Base-by-base conservation (phyloP, 23 red algal species). In the Gracilaria domingensis region DNA sequence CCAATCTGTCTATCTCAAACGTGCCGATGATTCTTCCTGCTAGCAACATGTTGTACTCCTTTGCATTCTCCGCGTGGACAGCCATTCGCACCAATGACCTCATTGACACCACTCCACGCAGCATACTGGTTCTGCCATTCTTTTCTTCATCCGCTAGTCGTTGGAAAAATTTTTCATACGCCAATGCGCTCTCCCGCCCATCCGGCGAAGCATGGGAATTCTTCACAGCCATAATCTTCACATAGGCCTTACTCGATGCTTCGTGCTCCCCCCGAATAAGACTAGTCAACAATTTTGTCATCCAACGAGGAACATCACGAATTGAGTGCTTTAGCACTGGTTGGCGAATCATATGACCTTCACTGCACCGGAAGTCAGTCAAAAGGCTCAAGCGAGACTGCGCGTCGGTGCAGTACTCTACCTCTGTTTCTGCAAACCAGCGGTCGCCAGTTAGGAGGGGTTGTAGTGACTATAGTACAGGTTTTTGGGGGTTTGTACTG, bases 191-290 rank as follows among this genome's bases (percentile, higher is more conserved):
- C n/a, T 77, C 42, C 8, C 39, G 38, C 1, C 72, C 72, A 13
- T 77, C 38, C 20, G 72, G 72, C 1, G 72, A 77, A 30, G 50
- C 72, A 50, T 24, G 3, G 36, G 72, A 77, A 12, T 45, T 51
- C 14, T 50, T 77, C 30, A 77, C 21, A 29, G 0, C 34, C 72
- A 49, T 25, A 8, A 49, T 11, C 9, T 50, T 42, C 42, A 18
- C 8, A 50, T 50, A 77, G 20, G 39, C 23, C 9, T 29, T 45
- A 8, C 3, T 50, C 26, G 42, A 9, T 16, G 20, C 23, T 25
- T 77, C 40, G 45, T 77, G 72, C 29, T 51, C n/a, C 24, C 72
- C 72, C 50, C 72, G 72, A 51, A 77, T 14, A 25, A 77, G 72
- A 5, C 6, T 37, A 0, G 12, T 6, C 3, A 77, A 20, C 0